phyloP scores from a whole-genome alignment of 2,329 filamentous ascomycete species.

The Paraphaeosphaeria sporulosa region DNA sequence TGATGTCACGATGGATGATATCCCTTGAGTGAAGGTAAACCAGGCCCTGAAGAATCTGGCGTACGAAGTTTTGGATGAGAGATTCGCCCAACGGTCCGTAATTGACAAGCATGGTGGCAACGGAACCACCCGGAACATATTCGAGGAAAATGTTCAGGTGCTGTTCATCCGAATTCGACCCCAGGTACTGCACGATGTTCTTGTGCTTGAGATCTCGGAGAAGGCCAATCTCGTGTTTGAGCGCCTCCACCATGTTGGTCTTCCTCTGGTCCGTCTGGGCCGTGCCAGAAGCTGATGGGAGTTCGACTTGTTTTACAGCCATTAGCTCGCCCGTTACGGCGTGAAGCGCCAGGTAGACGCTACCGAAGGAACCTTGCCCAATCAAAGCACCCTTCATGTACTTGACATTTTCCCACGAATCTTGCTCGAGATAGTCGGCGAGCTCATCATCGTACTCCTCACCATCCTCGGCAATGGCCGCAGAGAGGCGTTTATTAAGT shows the following conservation, averaged over 20 bases:
- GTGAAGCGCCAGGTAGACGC: conserved; percentile 92
- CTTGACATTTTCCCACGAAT: conserved; percentile 95
- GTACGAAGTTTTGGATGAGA: conserved; percentile 93
- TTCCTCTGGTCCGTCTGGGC: conserved; percentile 83
- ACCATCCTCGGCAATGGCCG: conserved; percentile 87
- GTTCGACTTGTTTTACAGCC: conserved; percentile 97
- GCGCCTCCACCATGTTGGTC: conserved; percentile 96
- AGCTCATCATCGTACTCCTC: conserved; percentile 91
- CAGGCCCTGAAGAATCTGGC: conserved; percentile 91
- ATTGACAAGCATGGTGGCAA: conserved; percentile 98
- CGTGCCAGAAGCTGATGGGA: conserved; percentile 78
- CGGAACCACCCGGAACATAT: conserved; percentile 96
- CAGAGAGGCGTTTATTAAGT: conserved; percentile 80
- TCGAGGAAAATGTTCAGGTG: conserved; percentile 99
- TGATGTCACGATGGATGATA: conserved; percentile 99
- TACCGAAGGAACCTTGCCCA: conserved; percentile 95
- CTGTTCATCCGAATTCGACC: conserved; percentile 88
- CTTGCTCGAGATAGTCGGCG: conserved; percentile 86
- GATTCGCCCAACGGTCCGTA: conserved; percentile 95
- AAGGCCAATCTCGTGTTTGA: conserved; percentile 95
- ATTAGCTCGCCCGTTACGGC: conserved; percentile 96
- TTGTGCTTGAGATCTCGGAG: conserved; percentile 92
- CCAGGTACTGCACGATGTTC: conserved; percentile 98
- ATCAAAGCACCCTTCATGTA: conserved; percentile 99
- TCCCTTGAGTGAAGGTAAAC: conserved; percentile 93